Conservation (phyloP, 495 filamentous ascomycete species). For the Daldinia loculata region DNA sequence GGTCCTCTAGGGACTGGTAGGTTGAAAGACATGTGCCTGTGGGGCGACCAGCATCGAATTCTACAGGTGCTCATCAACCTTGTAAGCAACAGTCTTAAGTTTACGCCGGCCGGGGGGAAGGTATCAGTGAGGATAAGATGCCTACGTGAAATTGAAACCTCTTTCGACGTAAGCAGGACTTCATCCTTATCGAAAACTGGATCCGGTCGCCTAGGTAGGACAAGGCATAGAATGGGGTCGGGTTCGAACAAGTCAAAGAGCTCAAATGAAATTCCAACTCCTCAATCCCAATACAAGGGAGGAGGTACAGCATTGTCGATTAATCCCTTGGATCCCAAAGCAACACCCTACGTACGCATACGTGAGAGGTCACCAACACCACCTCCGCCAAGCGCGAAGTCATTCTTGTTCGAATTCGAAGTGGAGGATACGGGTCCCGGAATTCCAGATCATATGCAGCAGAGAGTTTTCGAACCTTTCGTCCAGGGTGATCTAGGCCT, state of each 20-base stretch:
- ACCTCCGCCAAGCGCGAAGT: conserved; percentile 65
- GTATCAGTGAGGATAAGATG: conserved; percentile 80
- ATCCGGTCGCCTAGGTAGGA: conserved; percentile 50
- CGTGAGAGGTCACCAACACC: conserved; percentile 68
- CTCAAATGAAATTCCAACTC: conserved; percentile 49
- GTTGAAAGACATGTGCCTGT: conserved; percentile 76
- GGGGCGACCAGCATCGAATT: conserved; percentile 91
- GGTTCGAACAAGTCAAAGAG: conserved; percentile 58
- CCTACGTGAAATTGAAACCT: conserved; percentile 61
- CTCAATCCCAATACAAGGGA: conserved; percentile 41
- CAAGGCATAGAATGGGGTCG: conserved; percentile 57
- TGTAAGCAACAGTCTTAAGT: conserved; percentile 91
- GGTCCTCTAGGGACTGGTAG: conserved; percentile 69
- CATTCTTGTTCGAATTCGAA: conserved; percentile 80
- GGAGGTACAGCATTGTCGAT: conserved; percentile 62
- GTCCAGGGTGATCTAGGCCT: conserved; percentile 89
- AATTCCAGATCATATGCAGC: conserved; percentile 78
- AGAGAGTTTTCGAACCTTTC: conserved; percentile 91
- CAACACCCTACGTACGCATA: conserved; percentile 56
- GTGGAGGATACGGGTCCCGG: conserved; percentile 91
- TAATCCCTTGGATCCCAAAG: conserved; percentile 65
- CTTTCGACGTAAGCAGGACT: conserved; percentile 53
- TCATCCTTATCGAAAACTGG: conserved; percentile 61
- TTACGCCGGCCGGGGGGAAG: conserved; percentile 80
- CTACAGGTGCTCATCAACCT: conserved; percentile 92